Base-by-base conservation (phyloP, 768 basidiomycete genomes). In the Termitomyces sp. region DNA sequence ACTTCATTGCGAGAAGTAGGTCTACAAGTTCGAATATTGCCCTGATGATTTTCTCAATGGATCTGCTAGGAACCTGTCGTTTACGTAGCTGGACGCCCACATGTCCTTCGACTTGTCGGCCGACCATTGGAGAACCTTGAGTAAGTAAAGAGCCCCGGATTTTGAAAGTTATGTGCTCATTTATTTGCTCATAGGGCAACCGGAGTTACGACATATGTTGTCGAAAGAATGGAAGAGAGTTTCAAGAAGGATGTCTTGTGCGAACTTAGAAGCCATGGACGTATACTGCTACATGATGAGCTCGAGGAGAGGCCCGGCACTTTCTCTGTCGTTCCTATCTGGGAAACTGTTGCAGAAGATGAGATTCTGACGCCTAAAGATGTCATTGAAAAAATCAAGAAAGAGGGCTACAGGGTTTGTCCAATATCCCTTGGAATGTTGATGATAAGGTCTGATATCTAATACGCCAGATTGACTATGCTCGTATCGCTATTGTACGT, bases 111-210 rank as follows among this genome's bases (percentile, higher is more conserved):
- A 14, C 78, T 95, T 1, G 80, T 93, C 5, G 85, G 91, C 65
- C 83, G 84, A 45, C 97, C 97, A 0, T 72, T 98, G 22, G 91
- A 92, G 70, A 99, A 99, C 62, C 90, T 99, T 51, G 89, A 98
- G 90, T 96, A 72, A 71, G 85, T 68, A n/a, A 17, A 19, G 11
- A 24, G n/a, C 24, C 3, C 0, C 10, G 53, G 19, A n/a, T n/a
- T 6, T 41, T 19, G 15, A n/a, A 7, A 12, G 5, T 12, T 19
- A 4, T 53, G 24, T 21, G 41, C 43, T 32, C 21, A 58, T 5
- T 56, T 48, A 26, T 5, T 55, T 49, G 24, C 38, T 55, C 8
- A 32, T 59, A 94, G 93, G 63, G 92, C 96, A 3, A 98, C 97
- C 0, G 97, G 97, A 22, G 87, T 98, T 3, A 90, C 92, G 0